Base-by-base conservation (phyloP, 1,139 yeast genomes). In the Sugiyamaella xylanicola region DNA sequence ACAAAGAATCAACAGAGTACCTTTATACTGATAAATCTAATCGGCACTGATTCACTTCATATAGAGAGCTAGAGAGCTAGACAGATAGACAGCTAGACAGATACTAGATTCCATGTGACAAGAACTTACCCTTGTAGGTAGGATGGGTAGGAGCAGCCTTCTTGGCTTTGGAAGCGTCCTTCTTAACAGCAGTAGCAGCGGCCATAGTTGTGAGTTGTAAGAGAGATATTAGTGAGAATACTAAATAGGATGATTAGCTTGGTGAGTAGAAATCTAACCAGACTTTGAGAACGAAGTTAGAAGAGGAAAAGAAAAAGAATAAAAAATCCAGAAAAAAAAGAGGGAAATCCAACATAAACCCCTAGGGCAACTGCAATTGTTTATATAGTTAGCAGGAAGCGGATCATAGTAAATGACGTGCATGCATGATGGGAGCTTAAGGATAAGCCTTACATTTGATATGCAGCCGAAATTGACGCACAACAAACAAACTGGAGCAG, bases 111-210 rank as follows among this genome's bases (percentile, higher is more conserved):
- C n/a, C n/a, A n/a, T n/a, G n/a, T n/a, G n/a, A n/a, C n/a, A n/a
- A n/a, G n/a, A n/a, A n/a, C 67, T 56, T 65, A 73, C 76, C 77
- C 64, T 74, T 74, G 64, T 74, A 75, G 37, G 77, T 69, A 55
- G 77, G 77, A 61, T 74, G 78, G 41, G 71, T 64, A 48, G 74
- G 59, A 42, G 68, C 59, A 40, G 64, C 58, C 63, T 64, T 62
- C 61, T 61, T 63, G 55, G 65, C 27, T 56, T 59, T 56, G 20
- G 56, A 56, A 51, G 61, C 58, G 58, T 57, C 51, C 46, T 61
- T 62, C 57, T 61, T 62, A 41, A 60, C 56, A 43, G 35, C 20
- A 16, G 29, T 25, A 36, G 55, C 47, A 20, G 52, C 50, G 17
- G 61, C 56, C 65, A 63, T 59, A 51, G 46, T 51, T 32, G 41